Conservation (phyloP, 2,329 filamentous ascomycete genomes). For the Mollisia scopiformis region DNA sequence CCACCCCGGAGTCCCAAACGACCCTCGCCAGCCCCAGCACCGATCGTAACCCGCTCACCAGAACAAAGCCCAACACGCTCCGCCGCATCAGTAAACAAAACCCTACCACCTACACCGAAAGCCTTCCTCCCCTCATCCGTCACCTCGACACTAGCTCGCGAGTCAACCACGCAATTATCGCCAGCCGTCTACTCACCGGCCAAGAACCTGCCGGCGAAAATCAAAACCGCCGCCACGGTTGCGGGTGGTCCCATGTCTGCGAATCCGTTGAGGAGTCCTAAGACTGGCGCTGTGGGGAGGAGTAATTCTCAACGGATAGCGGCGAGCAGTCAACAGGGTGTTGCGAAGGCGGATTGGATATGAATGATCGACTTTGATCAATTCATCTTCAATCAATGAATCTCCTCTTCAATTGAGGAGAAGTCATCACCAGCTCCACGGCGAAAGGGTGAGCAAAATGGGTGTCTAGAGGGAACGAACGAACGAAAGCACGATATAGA, state of each 20-base stretch:
- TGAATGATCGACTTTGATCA: constrained; percentile 1
- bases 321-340: background rate
- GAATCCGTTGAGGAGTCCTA: background rate
- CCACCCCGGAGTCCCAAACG: constrained; percentile 5
- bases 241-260: background rate
- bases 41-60: constrained; percentile 4
- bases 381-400: background rate
- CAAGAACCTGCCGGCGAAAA: constrained; percentile 11
- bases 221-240: constrained; percentile 2
- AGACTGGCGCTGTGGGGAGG: background rate
- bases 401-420: background rate
- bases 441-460: background rate
- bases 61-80: constrained; percentile 9
- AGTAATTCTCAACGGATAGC: background rate
- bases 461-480: background rate
- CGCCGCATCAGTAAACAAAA: constrained; percentile 20
- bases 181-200: constrained; percentile 51
- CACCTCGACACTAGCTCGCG: constrained; percentile 25
- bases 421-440: background rate
- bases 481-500: background rate
- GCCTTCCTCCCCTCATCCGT: constrained; percentile 27
- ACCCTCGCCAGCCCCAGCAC: constrained; percentile 9
- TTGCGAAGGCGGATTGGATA: constrained; percentile 14
- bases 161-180: constrained; percentile 42
- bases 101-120: constrained; percentile 26